Evolutionary conservation across 441 rosid genomes (phyloP).

Genomic region (Erodium texanum): DNA sequence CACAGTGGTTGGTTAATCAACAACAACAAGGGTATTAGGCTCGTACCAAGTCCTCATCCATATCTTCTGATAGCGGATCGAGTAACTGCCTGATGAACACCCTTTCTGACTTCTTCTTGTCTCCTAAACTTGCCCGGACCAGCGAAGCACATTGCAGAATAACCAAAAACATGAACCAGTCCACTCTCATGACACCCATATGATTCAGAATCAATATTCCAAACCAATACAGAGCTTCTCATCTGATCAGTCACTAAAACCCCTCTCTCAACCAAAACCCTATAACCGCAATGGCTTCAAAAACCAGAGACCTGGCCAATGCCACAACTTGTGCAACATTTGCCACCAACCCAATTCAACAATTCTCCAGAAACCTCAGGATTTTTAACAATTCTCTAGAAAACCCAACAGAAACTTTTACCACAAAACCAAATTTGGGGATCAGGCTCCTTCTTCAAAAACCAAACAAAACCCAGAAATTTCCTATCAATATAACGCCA

Average conservation of each 20-base stretch:
- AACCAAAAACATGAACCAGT: slow-evolving; percentile 33
- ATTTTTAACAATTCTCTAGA: slow-evolving; percentile 2
- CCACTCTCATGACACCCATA: slow-evolving; percentile 37
- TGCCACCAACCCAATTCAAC: slow-evolving; percentile 16
- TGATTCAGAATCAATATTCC: slow-evolving; percentile 33
- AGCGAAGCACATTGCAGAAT: slow-evolving; percentile 44
- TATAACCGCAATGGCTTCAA: slow-evolving; percentile 15
- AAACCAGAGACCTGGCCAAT: slow-evolving; percentile 26
- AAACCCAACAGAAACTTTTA: background rate
- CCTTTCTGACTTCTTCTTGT: slow-evolving; percentile 32
- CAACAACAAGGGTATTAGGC: slow-evolving; percentile 9
- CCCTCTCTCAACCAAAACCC: background rate
- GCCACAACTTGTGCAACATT: slow-evolving; percentile 17
- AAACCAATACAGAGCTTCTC: slow-evolving; percentile 31
- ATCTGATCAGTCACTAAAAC: slow-evolving; percentile 35
- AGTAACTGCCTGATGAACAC: slow-evolving; percentile 30
- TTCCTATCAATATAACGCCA: slow-evolving; percentile 13
- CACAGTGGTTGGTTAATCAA: too few relatives aligned
- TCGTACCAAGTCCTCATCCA: slow-evolving; percentile 47
- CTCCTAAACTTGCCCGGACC: slow-evolving; percentile 30
- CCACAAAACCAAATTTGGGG: background rate
- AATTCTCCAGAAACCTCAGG: background rate
- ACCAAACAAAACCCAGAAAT: slow-evolving; percentile 31
- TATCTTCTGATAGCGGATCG: slow-evolving; percentile 44
- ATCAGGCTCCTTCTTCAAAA: background rate